Conservation (phyloP, 768 basidiomycete genomes). For the Naganishia randhawae region DNA sequence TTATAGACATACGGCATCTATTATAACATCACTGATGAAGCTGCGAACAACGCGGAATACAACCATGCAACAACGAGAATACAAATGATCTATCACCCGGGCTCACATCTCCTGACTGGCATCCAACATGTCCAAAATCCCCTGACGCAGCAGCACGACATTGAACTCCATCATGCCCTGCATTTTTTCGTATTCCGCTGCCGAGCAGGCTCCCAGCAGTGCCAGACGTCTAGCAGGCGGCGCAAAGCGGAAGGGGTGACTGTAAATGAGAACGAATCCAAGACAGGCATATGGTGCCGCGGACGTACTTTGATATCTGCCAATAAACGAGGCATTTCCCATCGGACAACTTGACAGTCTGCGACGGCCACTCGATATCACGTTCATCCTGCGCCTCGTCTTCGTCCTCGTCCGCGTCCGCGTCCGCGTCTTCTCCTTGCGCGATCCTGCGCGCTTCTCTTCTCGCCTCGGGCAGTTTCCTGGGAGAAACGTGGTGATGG, state of each 20-base stretch:
- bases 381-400: slow-evolving; percentile 21
- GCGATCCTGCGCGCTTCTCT: slow-evolving; percentile 24
- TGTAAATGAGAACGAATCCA: background rate
- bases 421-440: slow-evolving; percentile 21
- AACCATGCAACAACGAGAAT: slow-evolving; percentile 1
- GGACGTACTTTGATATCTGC: slow-evolving; percentile 49
- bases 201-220: slow-evolving; percentile 43
- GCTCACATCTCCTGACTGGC: slow-evolving; percentile 28
- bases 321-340: slow-evolving; percentile 47
- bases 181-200: slow-evolving; percentile 39
- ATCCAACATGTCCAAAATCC: slow-evolving; percentile 45
- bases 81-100: background rate
- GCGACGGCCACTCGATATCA: slow-evolving; percentile 27
- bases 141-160: slow-evolving; percentile 47
- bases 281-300: background rate
- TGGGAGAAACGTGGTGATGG: background rate
- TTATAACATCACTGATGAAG: background rate
- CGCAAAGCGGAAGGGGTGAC: background rate
- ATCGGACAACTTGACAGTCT: slow-evolving; percentile 28
- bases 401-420: slow-evolving; percentile 32
- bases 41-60: background rate
- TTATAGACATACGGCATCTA: background rate
- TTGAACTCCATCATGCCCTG: slow-evolving; percentile 50
- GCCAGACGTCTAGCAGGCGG: slow-evolving; percentile 36
- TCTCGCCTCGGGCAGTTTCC: slow-evolving; percentile 22